phyloP scores from a whole-genome alignment of 2,329 filamentous ascomycete species.

The Spiromastix sp. region DNA sequence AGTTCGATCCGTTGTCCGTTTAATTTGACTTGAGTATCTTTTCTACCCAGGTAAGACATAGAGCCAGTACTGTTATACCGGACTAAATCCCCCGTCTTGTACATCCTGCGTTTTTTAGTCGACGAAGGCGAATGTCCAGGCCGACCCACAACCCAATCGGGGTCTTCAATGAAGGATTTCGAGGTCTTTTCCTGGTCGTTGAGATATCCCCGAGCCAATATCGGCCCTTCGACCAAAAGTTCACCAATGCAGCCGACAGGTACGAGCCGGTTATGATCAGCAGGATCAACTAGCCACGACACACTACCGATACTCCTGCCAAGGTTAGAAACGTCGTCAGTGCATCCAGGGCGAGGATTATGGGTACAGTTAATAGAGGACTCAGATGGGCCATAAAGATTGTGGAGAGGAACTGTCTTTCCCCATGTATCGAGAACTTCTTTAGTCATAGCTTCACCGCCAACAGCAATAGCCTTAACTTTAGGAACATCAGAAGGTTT shows the following conservation, averaged over 20 bases:
- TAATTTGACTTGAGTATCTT: conserved; percentile 75
- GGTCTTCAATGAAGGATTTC: conserved; percentile 19
- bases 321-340: not conserved
- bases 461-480: conserved; percentile 33
- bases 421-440: conserved; percentile 63
- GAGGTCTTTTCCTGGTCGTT: conserved; percentile 26
- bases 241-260: conserved; percentile 28
- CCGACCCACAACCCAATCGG: conserved; percentile 19
- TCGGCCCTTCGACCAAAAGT: conserved; percentile 28
- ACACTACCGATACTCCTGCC: conserved; percentile 9
- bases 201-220: conserved; percentile 30
- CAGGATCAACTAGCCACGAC: conserved; percentile 25
- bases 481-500: conserved; percentile 29
- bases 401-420: conserved; percentile 26
- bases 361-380: not conserved
- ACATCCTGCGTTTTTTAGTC: conserved; percentile 53
- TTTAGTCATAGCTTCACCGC: conserved; percentile 55
- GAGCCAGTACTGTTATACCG: conserved; percentile 54
- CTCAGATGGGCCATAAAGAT: conserved; percentile 29
- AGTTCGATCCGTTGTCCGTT: conserved; percentile 76
- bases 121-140: too few species aligned
- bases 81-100: conserved; percentile 77
- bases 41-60: conserved; percentile 70
- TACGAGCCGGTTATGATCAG: conserved; percentile 21
- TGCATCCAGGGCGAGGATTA: not conserved